Conservation (phyloP, 768 basidiomycete genomes). For the Lyophyllum shimeji region DNA sequence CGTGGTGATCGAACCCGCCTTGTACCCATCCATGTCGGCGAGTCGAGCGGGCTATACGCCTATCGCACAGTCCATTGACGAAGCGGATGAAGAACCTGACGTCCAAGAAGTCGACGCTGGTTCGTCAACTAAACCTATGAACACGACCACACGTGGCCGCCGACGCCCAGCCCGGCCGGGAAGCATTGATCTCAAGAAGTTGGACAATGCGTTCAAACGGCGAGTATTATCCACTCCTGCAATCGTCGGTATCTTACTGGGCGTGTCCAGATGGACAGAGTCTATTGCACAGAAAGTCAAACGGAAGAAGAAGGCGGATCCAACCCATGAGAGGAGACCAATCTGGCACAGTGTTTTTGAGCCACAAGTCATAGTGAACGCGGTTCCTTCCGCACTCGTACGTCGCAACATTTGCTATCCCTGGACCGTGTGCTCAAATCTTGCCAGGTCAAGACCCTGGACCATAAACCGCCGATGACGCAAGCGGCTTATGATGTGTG, state of each 20-base stretch:
- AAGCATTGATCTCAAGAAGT: slow-evolving; percentile 74
- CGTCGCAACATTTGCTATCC: slow-evolving; percentile 12
- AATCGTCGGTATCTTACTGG: background rate
- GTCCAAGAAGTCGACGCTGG: slow-evolving; percentile 30
- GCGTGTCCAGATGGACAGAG: slow-evolving; percentile 68
- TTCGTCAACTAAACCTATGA: slow-evolving; percentile 21
- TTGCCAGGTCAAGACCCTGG: slow-evolving; percentile 70
- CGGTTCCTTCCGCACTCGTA: slow-evolving; percentile 36
- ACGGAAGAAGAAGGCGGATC: slow-evolving; percentile 71
- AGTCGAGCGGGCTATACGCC: slow-evolving; percentile 49
- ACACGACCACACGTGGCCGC: slow-evolving; percentile 28
- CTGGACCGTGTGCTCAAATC: background rate
- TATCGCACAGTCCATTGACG: slow-evolving; percentile 39
- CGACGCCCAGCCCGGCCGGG: slow-evolving; percentile 48
- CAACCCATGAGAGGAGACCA: slow-evolving; percentile 62
- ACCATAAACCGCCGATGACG: slow-evolving; percentile 77
- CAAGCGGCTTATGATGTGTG: slow-evolving; percentile 71
- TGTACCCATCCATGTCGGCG: slow-evolving; percentile 22
- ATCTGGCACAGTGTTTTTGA: slow-evolving; percentile 85
- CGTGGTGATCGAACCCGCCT: slow-evolving; percentile 4
- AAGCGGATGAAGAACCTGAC: slow-evolving; percentile 41
- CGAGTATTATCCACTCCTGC: slow-evolving; percentile 20
- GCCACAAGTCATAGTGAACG: slow-evolving; percentile 44
- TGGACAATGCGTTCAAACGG: slow-evolving; percentile 86
- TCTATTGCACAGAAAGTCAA: slow-evolving; percentile 85